Percentiles rank a stretch among this genome's conserved stretches.
Conservation (phyloP, 441 rosid genomes). For the Manihot esculenta region DNA sequence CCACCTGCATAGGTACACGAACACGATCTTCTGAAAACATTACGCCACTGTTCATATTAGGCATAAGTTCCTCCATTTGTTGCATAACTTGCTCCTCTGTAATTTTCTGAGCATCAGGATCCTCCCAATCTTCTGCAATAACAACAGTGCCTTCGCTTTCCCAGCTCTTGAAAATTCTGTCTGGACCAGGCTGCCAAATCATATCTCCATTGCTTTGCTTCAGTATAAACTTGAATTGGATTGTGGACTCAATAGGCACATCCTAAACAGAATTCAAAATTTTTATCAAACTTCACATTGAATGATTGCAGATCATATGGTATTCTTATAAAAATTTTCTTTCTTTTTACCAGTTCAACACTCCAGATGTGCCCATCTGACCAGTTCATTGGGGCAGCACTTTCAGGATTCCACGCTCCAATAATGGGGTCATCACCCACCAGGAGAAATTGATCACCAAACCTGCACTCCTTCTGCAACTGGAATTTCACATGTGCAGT, state of each 20-base stretch:
- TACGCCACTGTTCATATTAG: background rate
- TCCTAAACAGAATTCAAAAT: constrained; percentile 27
- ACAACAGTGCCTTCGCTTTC: constrained; percentile 30
- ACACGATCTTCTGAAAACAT: constrained; percentile 18
- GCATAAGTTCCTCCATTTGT: background rate
- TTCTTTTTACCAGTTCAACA: constrained; percentile 40
- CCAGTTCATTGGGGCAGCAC: constrained; percentile 44
- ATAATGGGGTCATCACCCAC: constrained; percentile 40
- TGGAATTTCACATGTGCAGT: constrained; percentile 42
- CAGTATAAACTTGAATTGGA: constrained; percentile 44
- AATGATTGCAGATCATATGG: no score
- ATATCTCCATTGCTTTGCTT: constrained; percentile 21
- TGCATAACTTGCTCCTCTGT: constrained; percentile 17
- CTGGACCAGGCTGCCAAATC: constrained; percentile 55
- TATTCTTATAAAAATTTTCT: background rate
- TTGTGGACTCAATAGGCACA: constrained; percentile 27
- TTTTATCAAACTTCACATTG: background rate
- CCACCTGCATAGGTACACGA: constrained; percentile 9
- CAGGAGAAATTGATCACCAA: constrained; percentile 41
- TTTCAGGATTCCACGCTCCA: constrained; percentile 45
- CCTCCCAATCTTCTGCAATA: constrained; percentile 46
- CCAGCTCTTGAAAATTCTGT: constrained; percentile 41
- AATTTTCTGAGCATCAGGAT: constrained; percentile 34
- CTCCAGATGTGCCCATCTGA: constrained; percentile 48
- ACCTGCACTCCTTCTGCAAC: constrained; percentile 38